Evolutionary conservation across 1,284 basidiomycete species (phyloP).

Genomic region (Austropuccinia psidii): DNA sequence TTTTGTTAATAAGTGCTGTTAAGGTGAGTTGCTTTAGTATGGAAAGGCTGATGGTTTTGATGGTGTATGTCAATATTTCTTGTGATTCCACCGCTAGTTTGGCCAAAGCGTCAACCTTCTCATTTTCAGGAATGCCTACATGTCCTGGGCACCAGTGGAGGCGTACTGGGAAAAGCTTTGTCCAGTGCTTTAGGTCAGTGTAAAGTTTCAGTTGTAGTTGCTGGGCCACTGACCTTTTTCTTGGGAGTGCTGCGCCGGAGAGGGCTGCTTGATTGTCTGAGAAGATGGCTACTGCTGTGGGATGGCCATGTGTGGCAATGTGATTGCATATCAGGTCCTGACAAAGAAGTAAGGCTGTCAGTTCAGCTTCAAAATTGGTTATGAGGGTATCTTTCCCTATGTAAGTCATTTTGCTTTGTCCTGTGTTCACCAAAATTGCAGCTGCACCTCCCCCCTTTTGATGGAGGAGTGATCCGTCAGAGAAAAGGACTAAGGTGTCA

Average conservation of each 20-base stretch:
- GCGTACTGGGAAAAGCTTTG: background rate
- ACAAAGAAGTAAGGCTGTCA: too few relatives aligned
- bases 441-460: too few relatives aligned
- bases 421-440: background rate
- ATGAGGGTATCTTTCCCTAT: too few relatives aligned
- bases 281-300: too few relatives aligned
- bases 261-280: background rate
- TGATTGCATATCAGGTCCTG: background rate
- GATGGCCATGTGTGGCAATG: too few relatives aligned
- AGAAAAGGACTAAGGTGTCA: too few relatives aligned
- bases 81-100: background rate
- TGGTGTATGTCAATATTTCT: too few relatives aligned
- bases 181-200: background rate
- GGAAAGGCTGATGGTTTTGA: too few relatives aligned
- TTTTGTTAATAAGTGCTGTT: background rate
- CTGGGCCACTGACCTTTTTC: too few relatives aligned
- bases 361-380: too few relatives aligned
- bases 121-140: background rate
- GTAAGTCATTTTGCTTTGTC: too few relatives aligned
- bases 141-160: background rate
- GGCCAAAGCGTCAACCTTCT: background rate
- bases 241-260: background rate
- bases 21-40: background rate
- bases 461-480: too few relatives aligned
- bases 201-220: background rate